phyloP scores from a whole-genome alignment of 2,329 filamentous ascomycete species.

The Escovopsis sp. region DNA sequence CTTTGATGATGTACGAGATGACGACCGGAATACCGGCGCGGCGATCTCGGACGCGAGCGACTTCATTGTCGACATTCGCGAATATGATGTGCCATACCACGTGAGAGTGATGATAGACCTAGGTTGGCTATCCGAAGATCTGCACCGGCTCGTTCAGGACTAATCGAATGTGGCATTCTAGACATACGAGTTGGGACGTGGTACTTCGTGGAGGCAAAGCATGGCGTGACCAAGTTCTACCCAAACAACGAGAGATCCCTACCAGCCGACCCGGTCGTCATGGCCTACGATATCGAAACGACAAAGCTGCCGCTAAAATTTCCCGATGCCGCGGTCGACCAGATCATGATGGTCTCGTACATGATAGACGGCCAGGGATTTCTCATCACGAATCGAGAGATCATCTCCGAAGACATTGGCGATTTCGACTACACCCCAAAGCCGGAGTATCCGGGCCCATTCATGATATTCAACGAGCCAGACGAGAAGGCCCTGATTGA shows the following conservation, averaged over 20 bases:
- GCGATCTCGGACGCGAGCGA: constrained; percentile 80
- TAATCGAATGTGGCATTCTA: constrained; percentile 16
- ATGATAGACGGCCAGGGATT: constrained; percentile 99
- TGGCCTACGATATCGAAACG: constrained; percentile 99
- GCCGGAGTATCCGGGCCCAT: constrained; percentile 86
- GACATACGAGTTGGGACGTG: constrained; percentile 94
- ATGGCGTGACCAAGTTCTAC: constrained; percentile 69
- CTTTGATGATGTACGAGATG: constrained; percentile 75
- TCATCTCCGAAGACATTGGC: constrained; percentile 90
- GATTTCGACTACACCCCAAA: constrained; percentile 98
- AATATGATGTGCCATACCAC: constrained; percentile 98
- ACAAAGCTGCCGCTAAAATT: constrained; percentile 94
- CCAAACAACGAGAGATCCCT: constrained; percentile 78
- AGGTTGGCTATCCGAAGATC: constrained; percentile 23
- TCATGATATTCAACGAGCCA: constrained; percentile 97
- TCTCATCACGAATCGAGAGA: constrained; percentile 92
- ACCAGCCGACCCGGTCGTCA: constrained; percentile 89
- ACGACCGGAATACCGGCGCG: constrained; percentile 64
- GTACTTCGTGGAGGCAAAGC: constrained; percentile 92
- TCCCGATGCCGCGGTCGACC: constrained; percentile 83
- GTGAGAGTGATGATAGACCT: constrained; percentile 96
- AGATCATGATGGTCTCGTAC: constrained; percentile 99
- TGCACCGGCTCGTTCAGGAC: too few relatives aligned
- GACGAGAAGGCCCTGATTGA: constrained; percentile 81
- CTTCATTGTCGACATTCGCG: constrained; percentile 95